phyloP scores from a whole-genome alignment of 441 rosid genomes.

The Erodium texanum region DNA sequence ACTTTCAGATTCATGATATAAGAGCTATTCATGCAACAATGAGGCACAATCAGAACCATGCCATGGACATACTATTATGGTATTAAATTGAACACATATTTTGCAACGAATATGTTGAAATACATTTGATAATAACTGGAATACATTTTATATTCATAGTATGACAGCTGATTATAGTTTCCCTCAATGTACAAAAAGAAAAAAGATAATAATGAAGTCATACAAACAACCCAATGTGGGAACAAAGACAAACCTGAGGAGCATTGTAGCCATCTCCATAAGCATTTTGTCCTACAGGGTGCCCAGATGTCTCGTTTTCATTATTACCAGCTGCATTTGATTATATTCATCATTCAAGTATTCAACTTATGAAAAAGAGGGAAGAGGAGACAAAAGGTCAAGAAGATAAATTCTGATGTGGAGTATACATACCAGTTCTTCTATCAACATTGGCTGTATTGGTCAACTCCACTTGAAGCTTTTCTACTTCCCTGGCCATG shows the following conservation, averaged over 20 bases:
- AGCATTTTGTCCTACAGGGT: constrained; percentile 35
- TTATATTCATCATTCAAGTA: constrained; percentile 15
- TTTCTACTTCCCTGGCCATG: constrained; percentile 88
- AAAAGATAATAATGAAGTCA: no score
- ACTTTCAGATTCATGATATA: no score
- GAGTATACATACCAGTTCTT: constrained; percentile 37
- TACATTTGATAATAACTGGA: no score
- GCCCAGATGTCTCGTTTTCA: constrained; percentile 46
- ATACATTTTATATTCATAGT: no score
- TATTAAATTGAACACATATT: no score
- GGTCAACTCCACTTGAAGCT: constrained; percentile 63
- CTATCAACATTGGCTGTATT: constrained; percentile 48
- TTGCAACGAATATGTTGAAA: no score
- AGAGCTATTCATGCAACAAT: no score
- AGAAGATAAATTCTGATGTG: not conserved
- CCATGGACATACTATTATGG: no score
- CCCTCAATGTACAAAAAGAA: no score
- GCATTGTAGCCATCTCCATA: constrained; percentile 48
- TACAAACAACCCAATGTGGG: no score
- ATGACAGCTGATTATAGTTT: no score
- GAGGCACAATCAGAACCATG: no score
- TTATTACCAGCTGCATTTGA: constrained; percentile 41
- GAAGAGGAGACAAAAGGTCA: not conserved
- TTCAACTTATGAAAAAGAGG: not conserved
- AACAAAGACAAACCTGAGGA: constrained; percentile 44